Evolutionary conservation across 345 rosid species (phyloP).

Genomic region (Salix viminalis): DNA sequence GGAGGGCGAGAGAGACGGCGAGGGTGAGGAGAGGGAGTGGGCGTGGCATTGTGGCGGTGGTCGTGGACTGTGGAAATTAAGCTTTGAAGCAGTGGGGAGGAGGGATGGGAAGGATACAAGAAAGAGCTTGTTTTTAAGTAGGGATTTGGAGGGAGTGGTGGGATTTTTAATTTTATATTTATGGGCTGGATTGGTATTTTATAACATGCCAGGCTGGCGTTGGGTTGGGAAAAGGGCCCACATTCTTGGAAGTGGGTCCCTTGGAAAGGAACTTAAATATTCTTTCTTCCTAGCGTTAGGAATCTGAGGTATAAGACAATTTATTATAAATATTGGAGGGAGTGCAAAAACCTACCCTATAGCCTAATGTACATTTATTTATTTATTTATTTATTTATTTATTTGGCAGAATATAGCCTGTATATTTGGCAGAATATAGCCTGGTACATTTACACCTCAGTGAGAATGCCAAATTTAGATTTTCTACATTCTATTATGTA

Average conservation of each 20-base stretch:
- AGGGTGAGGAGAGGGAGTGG: conserved; percentile 16
- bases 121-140: too few relatives aligned
- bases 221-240: conserved; percentile 30
- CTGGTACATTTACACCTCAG: too few relatives aligned
- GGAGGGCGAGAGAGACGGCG: conserved; percentile 11
- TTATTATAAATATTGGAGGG: too few relatives aligned
- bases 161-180: background rate
- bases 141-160: background rate
- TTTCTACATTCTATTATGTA: too few relatives aligned
- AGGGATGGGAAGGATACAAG: background rate
- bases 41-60: conserved; percentile 21
- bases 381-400: too few relatives aligned
- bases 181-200: conserved; percentile 15
- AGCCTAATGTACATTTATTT: too few relatives aligned
- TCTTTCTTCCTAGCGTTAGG: too few relatives aligned
- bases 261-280: background rate
- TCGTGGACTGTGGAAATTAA: background rate
- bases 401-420: too few relatives aligned
- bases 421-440: too few relatives aligned
- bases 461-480: too few relatives aligned
- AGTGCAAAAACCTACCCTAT: too few relatives aligned
- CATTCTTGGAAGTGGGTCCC: conserved; percentile 9
- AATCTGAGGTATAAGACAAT: too few relatives aligned
- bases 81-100: background rate
- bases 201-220: conserved; percentile 35